Evolutionary conservation across 192 early-diverging fungal species (phyloP), one percentile per base, ranked within the genome.

Genomic region (Linderina pennispora): DNA sequence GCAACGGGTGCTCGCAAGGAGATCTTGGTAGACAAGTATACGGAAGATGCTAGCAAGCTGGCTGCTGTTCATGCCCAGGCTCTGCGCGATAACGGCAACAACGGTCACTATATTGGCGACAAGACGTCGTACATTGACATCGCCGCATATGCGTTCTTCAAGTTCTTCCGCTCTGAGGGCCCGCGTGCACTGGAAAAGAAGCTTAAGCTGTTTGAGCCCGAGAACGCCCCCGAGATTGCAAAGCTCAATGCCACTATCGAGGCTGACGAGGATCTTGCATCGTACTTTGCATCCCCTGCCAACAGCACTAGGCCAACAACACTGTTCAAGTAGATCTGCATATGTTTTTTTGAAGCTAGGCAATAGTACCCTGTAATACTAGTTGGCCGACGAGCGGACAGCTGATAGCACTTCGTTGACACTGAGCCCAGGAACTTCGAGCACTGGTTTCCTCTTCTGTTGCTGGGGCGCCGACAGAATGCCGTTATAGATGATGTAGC

Each of bases 1-100:
- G n/a, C n/a, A n/a, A n/a, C n/a, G n/a, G n/a, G n/a, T n/a, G n/a
- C n/a, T n/a, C n/a, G n/a, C n/a, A n/a, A n/a, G n/a, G n/a, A n/a
- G n/a, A n/a, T n/a, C n/a, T n/a, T n/a, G n/a, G n/a, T n/a, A n/a
- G n/a, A n/a, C n/a, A n/a, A n/a, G n/a, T n/a, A n/a, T n/a, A n/a
- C n/a, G n/a, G n/a, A n/a, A n/a, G n/a, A n/a, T n/a, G n/a, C n/a
- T n/a, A n/a, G n/a, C 11, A 64, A 56, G 28, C 36, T 57, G 3
- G 38, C 73, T 22, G n/a, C 35, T 5, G 53, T 65, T 13, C 69
- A 74, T 25, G 55, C 70, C 14, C 39, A 48, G 35, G 26, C 52
- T 16, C 54, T 80, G 33, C 25, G 31, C 19, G 45, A 65, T 28
- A 80, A 82, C 43, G 80, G 80, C 25, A 54, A 47, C 38, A 80